These are phyloP conservation scores for Botrytis galanthina DNA, from an alignment of 2,329 filamentous ascomycete species.

Conservation along the genomic window DNA sequence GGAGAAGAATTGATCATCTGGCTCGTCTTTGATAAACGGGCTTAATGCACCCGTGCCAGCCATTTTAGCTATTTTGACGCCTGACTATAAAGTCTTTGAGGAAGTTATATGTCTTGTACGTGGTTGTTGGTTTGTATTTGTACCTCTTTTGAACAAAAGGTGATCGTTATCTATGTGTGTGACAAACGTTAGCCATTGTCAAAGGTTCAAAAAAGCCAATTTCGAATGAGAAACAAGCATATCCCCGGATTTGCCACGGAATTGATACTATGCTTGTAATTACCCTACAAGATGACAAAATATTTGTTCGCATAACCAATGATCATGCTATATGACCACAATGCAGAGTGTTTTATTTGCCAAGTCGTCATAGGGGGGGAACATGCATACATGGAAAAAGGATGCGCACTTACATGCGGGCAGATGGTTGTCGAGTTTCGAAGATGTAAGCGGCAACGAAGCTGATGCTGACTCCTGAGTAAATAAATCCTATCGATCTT, in stretches of 20 bases:
- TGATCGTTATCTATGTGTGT: constrained; percentile 30
- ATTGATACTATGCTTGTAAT: constrained; percentile 1
- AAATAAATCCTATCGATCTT: neutral
- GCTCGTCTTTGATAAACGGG: constrained; percentile 67
- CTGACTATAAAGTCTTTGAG: constrained; percentile 23
- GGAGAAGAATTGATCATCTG: constrained; percentile 58
- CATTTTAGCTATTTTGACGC: constrained; percentile 37
- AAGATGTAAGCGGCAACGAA: neutral
- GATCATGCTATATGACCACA: constrained; percentile 8
- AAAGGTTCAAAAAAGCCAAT: constrained; percentile 22
- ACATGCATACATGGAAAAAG: constrained; percentile 20
- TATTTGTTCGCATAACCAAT: neutral
- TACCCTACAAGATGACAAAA: neutral
- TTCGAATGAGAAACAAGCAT: constrained; percentile 26
- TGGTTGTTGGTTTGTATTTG: constrained; percentile 27
- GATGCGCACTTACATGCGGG: constrained; percentile 30
- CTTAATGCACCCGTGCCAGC: constrained; percentile 42
- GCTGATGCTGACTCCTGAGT: neutral
- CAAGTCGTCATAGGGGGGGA: constrained; percentile 6
- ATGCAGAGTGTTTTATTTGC: neutral
- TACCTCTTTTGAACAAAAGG: constrained; percentile 15
- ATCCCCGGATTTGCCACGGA: neutral
- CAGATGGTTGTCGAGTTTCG: constrained; percentile 22
- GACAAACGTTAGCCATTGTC: constrained; percentile 36
- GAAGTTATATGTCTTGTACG: constrained; percentile 24